Evolutionary conservation across 257 asterid genomes (phyloP).

Genomic region (Striga asiatica): DNA sequence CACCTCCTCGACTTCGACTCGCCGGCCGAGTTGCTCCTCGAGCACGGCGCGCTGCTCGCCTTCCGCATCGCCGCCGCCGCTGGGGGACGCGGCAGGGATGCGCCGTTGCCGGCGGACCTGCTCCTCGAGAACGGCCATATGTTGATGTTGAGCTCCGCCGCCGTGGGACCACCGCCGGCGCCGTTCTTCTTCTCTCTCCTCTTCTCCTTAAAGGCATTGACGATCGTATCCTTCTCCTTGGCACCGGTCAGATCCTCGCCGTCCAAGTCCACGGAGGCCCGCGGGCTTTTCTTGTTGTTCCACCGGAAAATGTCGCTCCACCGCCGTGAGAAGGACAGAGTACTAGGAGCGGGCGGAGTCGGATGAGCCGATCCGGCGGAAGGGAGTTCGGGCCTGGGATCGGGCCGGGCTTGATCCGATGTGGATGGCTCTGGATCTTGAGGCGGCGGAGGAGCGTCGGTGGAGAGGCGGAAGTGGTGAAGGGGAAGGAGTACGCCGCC

Average conservation of each 20-base stretch:
- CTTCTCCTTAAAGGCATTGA: neutral
- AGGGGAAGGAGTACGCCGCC: slow-evolving; percentile 82
- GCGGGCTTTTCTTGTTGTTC: slow-evolving; percentile 16
- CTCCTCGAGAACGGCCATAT: slow-evolving; percentile 92
- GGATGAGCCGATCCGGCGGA: slow-evolving; percentile 20
- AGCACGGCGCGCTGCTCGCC: slow-evolving; percentile 93
- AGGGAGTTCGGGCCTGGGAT: slow-evolving; percentile 16
- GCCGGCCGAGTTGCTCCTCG: slow-evolving; percentile 86
- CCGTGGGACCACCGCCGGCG: slow-evolving; percentile 10
- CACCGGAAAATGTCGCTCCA: slow-evolving; percentile 74
- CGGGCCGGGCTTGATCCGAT: slow-evolving; percentile 18
- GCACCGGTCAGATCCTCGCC: neutral
- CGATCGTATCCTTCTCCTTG: slow-evolving; percentile 16
- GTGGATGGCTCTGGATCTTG: slow-evolving; percentile 23
- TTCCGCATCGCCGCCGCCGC: slow-evolving; percentile 40
- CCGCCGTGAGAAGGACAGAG: slow-evolving; percentile 37
- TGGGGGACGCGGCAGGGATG: slow-evolving; percentile 47
- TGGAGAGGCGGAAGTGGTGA: slow-evolving; percentile 34
- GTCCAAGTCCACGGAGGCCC: neutral
- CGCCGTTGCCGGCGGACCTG: slow-evolving; percentile 89
- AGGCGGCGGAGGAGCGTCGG: slow-evolving; percentile 10
- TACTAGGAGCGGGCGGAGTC: slow-evolving; percentile 11
- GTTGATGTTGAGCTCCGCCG: slow-evolving; percentile 78
- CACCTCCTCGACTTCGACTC: slow-evolving; percentile 76
- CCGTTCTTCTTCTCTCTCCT: slow-evolving; percentile 31